phyloP scores from a whole-genome alignment of 2,329 filamentous ascomycete species.

The Fonsecaea pedrosoi region DNA sequence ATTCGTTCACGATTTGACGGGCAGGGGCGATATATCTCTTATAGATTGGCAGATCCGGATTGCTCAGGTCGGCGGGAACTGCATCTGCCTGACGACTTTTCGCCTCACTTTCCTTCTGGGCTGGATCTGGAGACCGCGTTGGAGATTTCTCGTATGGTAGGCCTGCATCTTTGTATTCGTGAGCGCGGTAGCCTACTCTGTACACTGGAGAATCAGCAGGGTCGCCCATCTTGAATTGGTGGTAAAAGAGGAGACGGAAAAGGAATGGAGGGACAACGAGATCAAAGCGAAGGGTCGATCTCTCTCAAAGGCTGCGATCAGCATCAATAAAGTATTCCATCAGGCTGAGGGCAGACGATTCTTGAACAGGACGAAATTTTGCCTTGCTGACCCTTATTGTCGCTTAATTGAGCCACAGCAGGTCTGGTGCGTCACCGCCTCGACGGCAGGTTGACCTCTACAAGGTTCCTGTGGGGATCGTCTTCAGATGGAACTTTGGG shows the following conservation, averaged over 20 bases:
- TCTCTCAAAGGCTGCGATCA: neutral
- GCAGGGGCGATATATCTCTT: neutral
- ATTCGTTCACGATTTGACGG: neutral
- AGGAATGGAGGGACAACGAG: neutral
- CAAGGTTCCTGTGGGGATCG: neutral
- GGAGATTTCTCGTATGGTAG: neutral
- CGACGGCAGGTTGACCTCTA: neutral
- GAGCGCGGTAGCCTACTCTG: neutral
- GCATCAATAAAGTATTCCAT: neutral
- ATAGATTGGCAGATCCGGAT: constrained; percentile 1
- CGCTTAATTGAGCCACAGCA: neutral
- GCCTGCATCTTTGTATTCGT: neutral
- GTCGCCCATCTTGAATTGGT: neutral
- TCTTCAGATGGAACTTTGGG: neutral
- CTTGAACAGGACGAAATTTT: neutral
- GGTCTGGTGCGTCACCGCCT: neutral
- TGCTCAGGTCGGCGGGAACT: neutral
- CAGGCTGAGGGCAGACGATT: neutral
- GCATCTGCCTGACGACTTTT: neutral
- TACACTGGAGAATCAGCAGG: neutral
- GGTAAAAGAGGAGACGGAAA: neutral
- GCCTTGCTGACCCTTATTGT: neutral
- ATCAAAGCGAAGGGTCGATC: neutral
- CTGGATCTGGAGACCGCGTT: neutral
- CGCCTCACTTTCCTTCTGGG: neutral